Conservation (phyloP, 176 grass and related monocot species). For the Oryza coarctata region DNA sequence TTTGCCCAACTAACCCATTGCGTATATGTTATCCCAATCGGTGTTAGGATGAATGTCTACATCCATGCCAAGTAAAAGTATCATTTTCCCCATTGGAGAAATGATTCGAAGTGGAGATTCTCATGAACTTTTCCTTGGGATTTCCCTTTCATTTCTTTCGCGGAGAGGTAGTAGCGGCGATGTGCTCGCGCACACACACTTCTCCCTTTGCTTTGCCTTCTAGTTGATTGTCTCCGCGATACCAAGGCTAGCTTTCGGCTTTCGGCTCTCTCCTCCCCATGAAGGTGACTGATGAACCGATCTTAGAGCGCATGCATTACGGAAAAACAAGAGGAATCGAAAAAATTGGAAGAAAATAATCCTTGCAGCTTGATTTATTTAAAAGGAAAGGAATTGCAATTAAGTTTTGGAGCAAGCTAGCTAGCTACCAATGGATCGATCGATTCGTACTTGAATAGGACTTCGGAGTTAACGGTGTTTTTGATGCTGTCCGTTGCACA, state of each 20-base stretch:
- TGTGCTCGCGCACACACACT: too few relatives aligned
- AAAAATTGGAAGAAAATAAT: too few relatives aligned
- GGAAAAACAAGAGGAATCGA: background rate
- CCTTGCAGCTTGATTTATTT: background rate
- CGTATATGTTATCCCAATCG: background rate
- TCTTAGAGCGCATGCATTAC: background rate
- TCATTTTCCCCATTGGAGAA: background rate
- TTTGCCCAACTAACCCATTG: background rate
- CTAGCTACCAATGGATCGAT: background rate
- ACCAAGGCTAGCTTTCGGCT: background rate
- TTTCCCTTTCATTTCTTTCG: background rate
- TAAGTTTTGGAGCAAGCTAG: background rate
- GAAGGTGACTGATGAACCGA: background rate
- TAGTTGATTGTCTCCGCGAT: background rate
- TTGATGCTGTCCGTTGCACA: background rate
- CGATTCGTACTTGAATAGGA: background rate
- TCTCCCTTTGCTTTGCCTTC: background rate
- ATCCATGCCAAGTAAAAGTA: slow-evolving; percentile 37
- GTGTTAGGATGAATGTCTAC: slow-evolving; percentile 37
- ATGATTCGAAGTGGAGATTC: background rate
- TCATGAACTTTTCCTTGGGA: background rate
- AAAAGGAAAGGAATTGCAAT: background rate
- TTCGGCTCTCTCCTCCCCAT: slow-evolving; percentile 1
- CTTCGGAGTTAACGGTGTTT: background rate
- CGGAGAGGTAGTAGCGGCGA: background rate